Percentiles rank a stretch among this genome's conserved stretches.
Conservation (phyloP, 257 asterid species). For the Salvia splendens region DNA sequence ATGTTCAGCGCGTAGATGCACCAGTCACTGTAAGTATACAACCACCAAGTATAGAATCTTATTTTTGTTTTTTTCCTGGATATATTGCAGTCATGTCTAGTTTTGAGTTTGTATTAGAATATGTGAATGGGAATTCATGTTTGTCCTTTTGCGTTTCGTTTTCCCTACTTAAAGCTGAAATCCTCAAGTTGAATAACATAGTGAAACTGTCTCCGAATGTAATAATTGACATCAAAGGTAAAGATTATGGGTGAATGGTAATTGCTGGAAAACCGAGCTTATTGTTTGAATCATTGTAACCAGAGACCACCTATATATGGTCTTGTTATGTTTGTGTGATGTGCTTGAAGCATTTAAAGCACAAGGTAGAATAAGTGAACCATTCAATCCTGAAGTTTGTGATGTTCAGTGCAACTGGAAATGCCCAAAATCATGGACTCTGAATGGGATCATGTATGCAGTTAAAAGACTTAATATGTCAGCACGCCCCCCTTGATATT, state of each 20-base stretch:
- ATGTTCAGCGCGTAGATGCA: conserved; percentile 95
- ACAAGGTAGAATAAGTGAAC: not conserved
- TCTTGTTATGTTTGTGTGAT: not conserved
- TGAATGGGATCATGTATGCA: not conserved
- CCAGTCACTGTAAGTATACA: conserved; percentile 73
- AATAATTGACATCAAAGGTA: not conserved
- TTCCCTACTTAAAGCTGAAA: not conserved
- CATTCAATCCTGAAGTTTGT: not conserved
- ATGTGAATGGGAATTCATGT: too few relatives aligned
- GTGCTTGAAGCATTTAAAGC: not conserved
- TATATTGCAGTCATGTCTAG: not conserved
- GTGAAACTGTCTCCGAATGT: not conserved
- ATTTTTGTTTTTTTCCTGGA: not conserved
- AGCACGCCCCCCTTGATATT: not conserved
- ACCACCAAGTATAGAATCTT: not conserved
- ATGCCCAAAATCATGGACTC: not conserved
- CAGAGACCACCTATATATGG: not conserved
- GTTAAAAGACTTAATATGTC: not conserved
- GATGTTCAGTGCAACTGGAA: not conserved
- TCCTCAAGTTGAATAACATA: not conserved
- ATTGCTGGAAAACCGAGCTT: not conserved
- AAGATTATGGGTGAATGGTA: not conserved
- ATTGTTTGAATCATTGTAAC: not conserved
- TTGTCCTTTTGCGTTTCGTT: not conserved
- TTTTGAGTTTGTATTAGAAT: not conserved